Conservation (phyloP, 2,329 filamentous ascomycete genomes). For the Arthroderma sp. region DNA sequence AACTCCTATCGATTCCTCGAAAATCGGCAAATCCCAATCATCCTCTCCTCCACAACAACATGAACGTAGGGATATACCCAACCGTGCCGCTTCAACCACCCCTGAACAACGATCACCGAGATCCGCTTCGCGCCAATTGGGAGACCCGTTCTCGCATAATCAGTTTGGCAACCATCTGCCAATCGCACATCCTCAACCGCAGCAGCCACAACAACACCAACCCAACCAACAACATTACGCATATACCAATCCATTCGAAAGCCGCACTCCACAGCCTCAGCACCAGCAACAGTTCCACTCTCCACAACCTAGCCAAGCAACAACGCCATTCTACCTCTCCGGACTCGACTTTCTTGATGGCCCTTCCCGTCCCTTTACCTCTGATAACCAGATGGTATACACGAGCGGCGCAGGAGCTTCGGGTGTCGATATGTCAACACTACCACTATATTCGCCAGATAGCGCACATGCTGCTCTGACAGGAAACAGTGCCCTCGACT, state of each 20-base stretch:
- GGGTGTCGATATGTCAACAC: not conserved
- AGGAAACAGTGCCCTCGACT: slow-evolving; percentile 34
- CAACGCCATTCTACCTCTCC: slow-evolving; percentile 23
- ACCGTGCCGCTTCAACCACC: not conserved
- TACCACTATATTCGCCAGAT: slow-evolving; percentile 7
- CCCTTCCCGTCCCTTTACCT: slow-evolving; percentile 23
- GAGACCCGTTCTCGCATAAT: not conserved
- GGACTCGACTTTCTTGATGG: slow-evolving; percentile 46
- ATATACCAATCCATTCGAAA: slow-evolving; percentile 5
- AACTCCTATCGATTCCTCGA: not conserved
- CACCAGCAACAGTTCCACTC: slow-evolving; percentile 4
- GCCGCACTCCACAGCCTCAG: slow-evolving; percentile 3
- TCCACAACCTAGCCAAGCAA: slow-evolving; percentile 4
- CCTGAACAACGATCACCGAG: not conserved
- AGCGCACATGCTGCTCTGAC: slow-evolving; percentile 22
- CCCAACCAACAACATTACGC: not conserved
- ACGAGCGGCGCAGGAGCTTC: not conserved
- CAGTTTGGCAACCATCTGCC: not conserved
- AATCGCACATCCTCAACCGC: not conserved
- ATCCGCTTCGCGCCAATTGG: not conserved
- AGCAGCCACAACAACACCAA: not conserved
- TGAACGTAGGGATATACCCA: not conserved
- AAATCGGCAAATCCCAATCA: not conserved
- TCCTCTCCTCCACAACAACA: slow-evolving; percentile 4
- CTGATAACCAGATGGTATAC: slow-evolving; percentile 1